Evolutionary conservation across 352 stramenopile species (phyloP).

Genomic region (Phytopythium cucurbitacearum): DNA sequence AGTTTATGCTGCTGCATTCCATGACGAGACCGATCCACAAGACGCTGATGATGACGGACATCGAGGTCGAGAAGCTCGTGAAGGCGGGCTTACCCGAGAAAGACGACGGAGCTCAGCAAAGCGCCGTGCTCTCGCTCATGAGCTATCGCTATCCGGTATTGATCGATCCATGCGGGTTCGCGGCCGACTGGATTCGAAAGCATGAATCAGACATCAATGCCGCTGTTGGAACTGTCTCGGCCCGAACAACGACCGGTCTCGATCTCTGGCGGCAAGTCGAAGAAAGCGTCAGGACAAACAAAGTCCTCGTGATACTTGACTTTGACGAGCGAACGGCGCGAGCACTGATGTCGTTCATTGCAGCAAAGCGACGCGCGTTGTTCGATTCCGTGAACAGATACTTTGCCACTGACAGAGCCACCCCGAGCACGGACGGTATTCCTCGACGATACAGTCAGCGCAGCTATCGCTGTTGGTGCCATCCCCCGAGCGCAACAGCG

Average conservation of each 20-base stretch:
- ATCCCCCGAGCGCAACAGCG: slow-evolving; percentile 2
- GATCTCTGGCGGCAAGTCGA: slow-evolving; percentile 41
- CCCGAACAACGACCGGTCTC: slow-evolving; percentile 4
- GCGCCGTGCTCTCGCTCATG: slow-evolving; percentile 27
- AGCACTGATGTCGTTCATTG: slow-evolving; percentile 33
- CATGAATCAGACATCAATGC: slow-evolving; percentile 14
- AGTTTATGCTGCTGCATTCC: slow-evolving; percentile 30
- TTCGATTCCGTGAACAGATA: slow-evolving; percentile 52
- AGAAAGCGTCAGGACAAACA: slow-evolving; percentile 31
- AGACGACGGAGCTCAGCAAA: slow-evolving; percentile 40
- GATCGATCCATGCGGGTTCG: slow-evolving; percentile 57
- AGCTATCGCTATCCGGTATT: slow-evolving; percentile 49
- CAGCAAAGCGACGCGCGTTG: slow-evolving; percentile 35
- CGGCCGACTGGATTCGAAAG: slow-evolving; percentile 44
- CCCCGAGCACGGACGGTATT: not conserved
- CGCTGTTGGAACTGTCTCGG: slow-evolving; percentile 7
- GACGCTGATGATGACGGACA: slow-evolving; percentile 31
- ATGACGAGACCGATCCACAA: slow-evolving; percentile 11
- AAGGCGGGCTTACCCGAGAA: slow-evolving; percentile 32
- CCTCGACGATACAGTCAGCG: not conserved
- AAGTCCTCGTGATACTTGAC: slow-evolving; percentile 34
- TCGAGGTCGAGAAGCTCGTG: slow-evolving; percentile 32
- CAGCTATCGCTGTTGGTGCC: slow-evolving; percentile 38
- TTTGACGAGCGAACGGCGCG: slow-evolving; percentile 23
- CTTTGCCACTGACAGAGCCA: slow-evolving; percentile 9